Percentiles rank a stretch among this genome's conserved stretches.
phyloP scores from a whole-genome alignment of 768 basidiomycete species.

The Tephrocybe sp. region DNA sequence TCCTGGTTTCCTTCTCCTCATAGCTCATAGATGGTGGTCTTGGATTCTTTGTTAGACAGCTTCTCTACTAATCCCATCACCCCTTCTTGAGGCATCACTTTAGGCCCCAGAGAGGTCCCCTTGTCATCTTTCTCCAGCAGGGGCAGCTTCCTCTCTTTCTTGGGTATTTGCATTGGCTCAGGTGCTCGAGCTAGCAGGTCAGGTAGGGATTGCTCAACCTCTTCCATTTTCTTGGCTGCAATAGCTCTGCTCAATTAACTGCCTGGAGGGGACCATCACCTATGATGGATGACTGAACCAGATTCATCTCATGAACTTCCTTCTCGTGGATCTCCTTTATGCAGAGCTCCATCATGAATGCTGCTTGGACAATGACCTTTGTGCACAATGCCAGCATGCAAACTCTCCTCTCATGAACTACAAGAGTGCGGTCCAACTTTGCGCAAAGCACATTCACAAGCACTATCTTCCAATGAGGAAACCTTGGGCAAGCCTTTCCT shows the following conservation, averaged over 20 bases:
- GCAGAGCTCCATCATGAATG: background rate
- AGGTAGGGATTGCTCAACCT: constrained; percentile 18
- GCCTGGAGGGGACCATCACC: constrained; percentile 49
- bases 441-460: background rate
- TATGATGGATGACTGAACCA: constrained; percentile 29
- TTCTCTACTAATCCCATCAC: background rate
- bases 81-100: background rate
- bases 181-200: constrained; percentile 12
- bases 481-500: background rate
- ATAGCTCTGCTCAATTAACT: constrained; percentile 45
- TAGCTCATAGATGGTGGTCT: background rate
- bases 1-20: constrained; percentile 15
- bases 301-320: constrained; percentile 15
- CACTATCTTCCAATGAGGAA: background rate
- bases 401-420: background rate
- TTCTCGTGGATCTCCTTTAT: too few relatives aligned
- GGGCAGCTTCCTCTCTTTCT: constrained; percentile 4
- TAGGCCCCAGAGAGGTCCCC: background rate
- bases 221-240: constrained; percentile 45
- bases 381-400: background rate
- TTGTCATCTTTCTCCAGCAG: background rate
- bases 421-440: background rate
- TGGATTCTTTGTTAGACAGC: background rate
- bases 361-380: background rate
- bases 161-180: constrained; percentile 3